These are phyloP conservation scores for Lachnellula subtilissima DNA, from an alignment of 2,329 filamentous ascomycete genomes.

Conservation along the genomic window DNA sequence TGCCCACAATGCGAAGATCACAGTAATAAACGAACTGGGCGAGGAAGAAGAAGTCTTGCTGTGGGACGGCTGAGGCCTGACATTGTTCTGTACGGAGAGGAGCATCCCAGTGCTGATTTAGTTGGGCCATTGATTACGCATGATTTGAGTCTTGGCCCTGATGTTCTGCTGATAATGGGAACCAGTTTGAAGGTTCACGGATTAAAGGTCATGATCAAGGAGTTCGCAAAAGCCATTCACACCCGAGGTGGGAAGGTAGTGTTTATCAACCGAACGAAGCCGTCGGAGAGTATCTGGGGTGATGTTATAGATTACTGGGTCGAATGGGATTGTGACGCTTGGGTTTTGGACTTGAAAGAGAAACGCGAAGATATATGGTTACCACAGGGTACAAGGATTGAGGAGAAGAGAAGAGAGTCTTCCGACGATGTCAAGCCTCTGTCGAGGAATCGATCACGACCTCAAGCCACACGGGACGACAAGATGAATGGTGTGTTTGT, in stretches of 20 bases:
- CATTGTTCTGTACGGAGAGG: slow-evolving; percentile 70
- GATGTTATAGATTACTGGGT: slow-evolving; percentile 72
- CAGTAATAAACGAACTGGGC: slow-evolving; percentile 57
- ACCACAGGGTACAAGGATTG: slow-evolving; percentile 19
- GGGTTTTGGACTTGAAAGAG: slow-evolving; percentile 55
- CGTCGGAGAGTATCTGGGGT: slow-evolving; percentile 66
- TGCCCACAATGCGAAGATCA: slow-evolving; percentile 62
- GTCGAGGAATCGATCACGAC: slow-evolving; percentile 13
- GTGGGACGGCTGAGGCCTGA: slow-evolving; percentile 66
- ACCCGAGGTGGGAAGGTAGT: slow-evolving; percentile 60
- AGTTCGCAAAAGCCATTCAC: slow-evolving; percentile 69
- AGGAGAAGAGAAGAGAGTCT: slow-evolving; percentile 15
- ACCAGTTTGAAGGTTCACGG: slow-evolving; percentile 69
- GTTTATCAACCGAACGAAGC: slow-evolving; percentile 70
- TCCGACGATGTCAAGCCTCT: slow-evolving; percentile 4
- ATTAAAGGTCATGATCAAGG: slow-evolving; percentile 63
- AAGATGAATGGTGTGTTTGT: slow-evolving; percentile 27
- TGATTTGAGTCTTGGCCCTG: slow-evolving; percentile 59
- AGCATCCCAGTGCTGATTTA: slow-evolving; percentile 63
- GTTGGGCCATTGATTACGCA: slow-evolving; percentile 66
- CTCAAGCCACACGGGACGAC: slow-evolving; percentile 25
- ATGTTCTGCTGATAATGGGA: slow-evolving; percentile 65
- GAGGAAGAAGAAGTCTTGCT: slow-evolving; percentile 61
- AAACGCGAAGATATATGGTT: slow-evolving; percentile 30
- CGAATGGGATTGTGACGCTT: slow-evolving; percentile 70